Evolutionary conservation across 495 filamentous ascomycete species (phyloP), one percentile per base, ranked within the genome.

Genomic region (Tetracladium marchalianum): DNA sequence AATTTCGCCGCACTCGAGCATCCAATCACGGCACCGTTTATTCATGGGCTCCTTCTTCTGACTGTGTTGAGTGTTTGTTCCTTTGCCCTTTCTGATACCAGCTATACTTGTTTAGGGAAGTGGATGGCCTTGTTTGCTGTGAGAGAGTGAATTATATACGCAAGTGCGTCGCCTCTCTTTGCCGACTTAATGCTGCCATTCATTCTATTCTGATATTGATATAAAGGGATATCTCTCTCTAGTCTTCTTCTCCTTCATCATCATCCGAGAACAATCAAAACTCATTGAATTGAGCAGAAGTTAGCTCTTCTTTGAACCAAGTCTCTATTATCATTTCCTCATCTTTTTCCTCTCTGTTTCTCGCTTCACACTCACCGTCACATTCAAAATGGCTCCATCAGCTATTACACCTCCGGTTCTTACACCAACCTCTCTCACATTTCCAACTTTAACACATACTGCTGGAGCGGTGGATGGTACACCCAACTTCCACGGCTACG

Each of bases 401-500:
- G 84, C 82, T 31, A 75, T 83, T 59, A 75, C 78, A 18, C 69
- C 71, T 44, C 70, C 67, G 35, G 68, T 75, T 43, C 55, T 66
- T 43, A 56, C 54, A 41, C 62, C 68, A 43, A 59, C 60, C 45
- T 54, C 64, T 38, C 61, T 66, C 44, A 60, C 67, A 19, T 66
- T 66, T 31, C 50, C 61, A 22, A 63, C 62, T 12, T 39, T 50
- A 16, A 41, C 41, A 24, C 47, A 54, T 35, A 67, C 51, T 51
- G 65, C 44, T 64, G 73, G 55, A 51, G 59, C 47, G 59, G 61
- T 46, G 9, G 51, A 50, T 35, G 56, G 62, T 33, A 34, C 38
- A 27, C 57, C 75, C 45, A 76, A 73, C 58, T 92, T 89, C 66
- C 74, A 75, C 18, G 87, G 86, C 60, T 95, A 94, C 57, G 83